Evolutionary conservation across 768 basidiomycete species (phyloP), one percentile per base, ranked within the genome.

Genomic region (Porphyrellus cyaneotinctus): DNA sequence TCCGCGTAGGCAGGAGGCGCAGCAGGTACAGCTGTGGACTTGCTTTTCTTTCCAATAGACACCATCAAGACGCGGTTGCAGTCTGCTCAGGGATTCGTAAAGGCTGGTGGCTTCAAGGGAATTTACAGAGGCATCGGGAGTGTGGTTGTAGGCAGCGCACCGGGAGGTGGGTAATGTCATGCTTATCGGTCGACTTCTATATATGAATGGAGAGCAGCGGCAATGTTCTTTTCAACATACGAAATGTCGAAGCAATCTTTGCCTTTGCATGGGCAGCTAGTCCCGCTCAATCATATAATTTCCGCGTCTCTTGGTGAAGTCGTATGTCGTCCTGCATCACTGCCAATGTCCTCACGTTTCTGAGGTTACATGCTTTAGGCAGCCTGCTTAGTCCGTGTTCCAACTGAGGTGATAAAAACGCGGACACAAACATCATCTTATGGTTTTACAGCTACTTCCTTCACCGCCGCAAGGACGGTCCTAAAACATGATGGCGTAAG

Each of bases 41-140:
- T 97, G 41, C 79, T 97, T 20, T 95, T 99, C 75, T 99, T 93
- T 69, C 95, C 95, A 2, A 84, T 99, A 52, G 95, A 99, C 73
- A 97, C 95, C 1, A 72, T 98, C 67, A 99, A 99, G 73, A 98
- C 97, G 35, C 86, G 95, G 43, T 78, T 97, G 31, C 95, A 99
- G 63, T 88, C 93, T 7, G 68, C 83, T 3, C 85, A 90, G 63
- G 97, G 95, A 17, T 97, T 99, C 68, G 66, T 81, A 41, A 73
- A 75, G 26, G 85, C 92, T 2, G 95, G 95, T 15, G 97, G 94
- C 0, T 90, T 97, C 69, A 81, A 72, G 46, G 94, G 92, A 10
- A 80, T 98, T 7, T 99, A 99, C 73, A 87, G 88, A 59, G 95
- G 95, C 9, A 74, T 99, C 6, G 95, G 94, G 24, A 95, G 93